Conservation (phyloP, 202 grass and related monocot genomes). For the Cymbopogon flexuosus region DNA sequence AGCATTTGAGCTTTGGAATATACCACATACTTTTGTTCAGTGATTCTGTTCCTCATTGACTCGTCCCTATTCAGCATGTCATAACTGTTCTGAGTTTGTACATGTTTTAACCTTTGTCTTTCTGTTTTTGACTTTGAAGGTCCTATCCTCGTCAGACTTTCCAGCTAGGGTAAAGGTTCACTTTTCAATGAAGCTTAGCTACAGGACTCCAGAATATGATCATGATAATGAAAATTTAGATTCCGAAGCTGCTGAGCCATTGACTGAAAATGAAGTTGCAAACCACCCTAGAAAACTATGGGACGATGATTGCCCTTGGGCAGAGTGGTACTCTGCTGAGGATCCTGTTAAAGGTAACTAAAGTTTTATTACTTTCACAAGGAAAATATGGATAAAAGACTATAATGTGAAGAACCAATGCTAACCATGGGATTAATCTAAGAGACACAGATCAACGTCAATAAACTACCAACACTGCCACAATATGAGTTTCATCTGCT, state of each 20-base stretch:
- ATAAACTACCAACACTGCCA: neutral
- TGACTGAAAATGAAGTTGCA: constrained; percentile 46
- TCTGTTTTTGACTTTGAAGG: constrained; percentile 64
- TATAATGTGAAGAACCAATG: neutral
- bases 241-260: constrained; percentile 45
- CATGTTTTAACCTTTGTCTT: constrained; percentile 25
- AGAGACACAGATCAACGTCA: neutral
- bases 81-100: constrained; percentile 3
- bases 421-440: constrained; percentile 9
- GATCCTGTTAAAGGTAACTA: constrained; percentile 87
- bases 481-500: neutral
- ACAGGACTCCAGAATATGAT: constrained; percentile 75
- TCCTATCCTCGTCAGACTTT: constrained; percentile 70
- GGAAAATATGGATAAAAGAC: neutral
- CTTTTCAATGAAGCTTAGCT: constrained; percentile 92
- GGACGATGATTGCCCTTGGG: constrained; percentile 96
- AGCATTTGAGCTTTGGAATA: constrained; percentile 22
- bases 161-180: constrained; percentile 70
- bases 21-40: constrained; percentile 1
- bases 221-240: constrained; percentile 60
- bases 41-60: constrained; percentile 10
- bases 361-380: constrained; percentile 2
- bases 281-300: constrained; percentile 67
- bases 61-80: neutral
- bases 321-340: constrained; percentile 99